These are phyloP conservation scores for Nadsonia commutata DNA, from an alignment of 1,139 yeast species.

Conservation along the genomic window DNA sequence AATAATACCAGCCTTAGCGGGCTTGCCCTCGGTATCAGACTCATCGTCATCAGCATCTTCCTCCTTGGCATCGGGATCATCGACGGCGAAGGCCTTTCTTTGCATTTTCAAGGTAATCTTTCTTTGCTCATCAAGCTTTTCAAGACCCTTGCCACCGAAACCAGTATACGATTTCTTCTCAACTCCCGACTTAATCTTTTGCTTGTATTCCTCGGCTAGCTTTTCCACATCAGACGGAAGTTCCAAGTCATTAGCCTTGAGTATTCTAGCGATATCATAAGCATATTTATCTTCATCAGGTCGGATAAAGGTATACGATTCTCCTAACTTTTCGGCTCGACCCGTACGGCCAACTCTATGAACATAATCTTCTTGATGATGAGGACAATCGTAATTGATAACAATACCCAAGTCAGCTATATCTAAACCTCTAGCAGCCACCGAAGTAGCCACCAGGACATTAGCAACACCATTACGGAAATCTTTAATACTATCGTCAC, in stretches of 20 bases:
- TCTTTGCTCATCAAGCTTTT: slow-evolving; percentile 57
- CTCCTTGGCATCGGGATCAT: slow-evolving; percentile 20
- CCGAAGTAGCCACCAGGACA: slow-evolving; percentile 76
- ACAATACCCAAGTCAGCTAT: slow-evolving; percentile 73
- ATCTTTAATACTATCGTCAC: slow-evolving; percentile 60
- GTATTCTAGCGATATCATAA: slow-evolving; percentile 53
- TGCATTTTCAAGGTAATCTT: slow-evolving; percentile 41
- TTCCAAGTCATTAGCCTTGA: slow-evolving; percentile 38
- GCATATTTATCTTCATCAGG: slow-evolving; percentile 46
- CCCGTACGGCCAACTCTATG: slow-evolving; percentile 97
- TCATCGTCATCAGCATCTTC: slow-evolving; percentile 14
- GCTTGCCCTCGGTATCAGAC: slow-evolving; percentile 14
- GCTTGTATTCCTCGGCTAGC: slow-evolving; percentile 43
- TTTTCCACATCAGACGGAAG: slow-evolving; percentile 38
- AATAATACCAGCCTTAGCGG: slow-evolving; percentile 9
- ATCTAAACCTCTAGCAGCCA: slow-evolving; percentile 90
- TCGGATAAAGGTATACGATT: slow-evolving; percentile 62
- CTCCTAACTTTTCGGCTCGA: slow-evolving; percentile 70
- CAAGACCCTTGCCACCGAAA: slow-evolving; percentile 89
- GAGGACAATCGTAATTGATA: slow-evolving; percentile 78
- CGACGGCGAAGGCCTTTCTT: slow-evolving; percentile 28
- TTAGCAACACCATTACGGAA: slow-evolving; percentile 51
- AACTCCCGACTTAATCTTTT: slow-evolving; percentile 54
- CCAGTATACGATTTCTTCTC: slow-evolving; percentile 43
- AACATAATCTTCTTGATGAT: slow-evolving; percentile 87